Base-by-base conservation (phyloP, 257 asterid genomes). In the Solanum phureja region DNA sequence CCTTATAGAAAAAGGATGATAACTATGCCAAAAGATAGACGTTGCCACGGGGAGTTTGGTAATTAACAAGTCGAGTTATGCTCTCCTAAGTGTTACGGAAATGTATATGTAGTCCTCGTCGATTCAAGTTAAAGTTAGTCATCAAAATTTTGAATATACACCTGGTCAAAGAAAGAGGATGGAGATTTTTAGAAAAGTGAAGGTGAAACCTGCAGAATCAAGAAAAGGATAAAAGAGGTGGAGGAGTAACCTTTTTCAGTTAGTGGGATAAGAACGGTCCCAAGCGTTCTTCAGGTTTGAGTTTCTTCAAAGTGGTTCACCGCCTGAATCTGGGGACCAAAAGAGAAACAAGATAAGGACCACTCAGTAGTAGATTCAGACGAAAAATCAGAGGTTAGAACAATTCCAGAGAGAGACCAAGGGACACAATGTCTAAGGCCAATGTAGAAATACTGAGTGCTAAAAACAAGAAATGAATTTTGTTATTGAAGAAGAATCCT, bases 181-280 rank as follows among this genome's bases (percentile, higher is more conserved):
- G 40, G 60, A 83, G 19, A 27, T 68, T 23, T 12, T 88, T 24
- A 91, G 93, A 91, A 87, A 82, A 87, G 82, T 60, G 71, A 44
- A 86, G 87, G 87, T 84, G 83, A 90, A 82, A 89, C 83, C 84
- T 84, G 93, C 91, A 90, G 91, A 91, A 90, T 83, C 94, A 87
- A 87, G 92, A 89, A 92, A 90, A 74, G 82, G 90, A 75, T 88
- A 33, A 90, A 75, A 89, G 86, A 83, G 87, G 89, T 79, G 89
- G 86, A 87, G 88, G 86, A 85, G 91, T 87, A 87, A 91, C 98
- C 93, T 93, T 92, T 94, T 87, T 89, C 88, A 90, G 89, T 91
- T 90, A 86, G 90, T 82, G 98, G 90, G 95, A 89, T 40, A 91
- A 89, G 96, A 79, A 71, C 69, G 76, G 95, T 93, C 96, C 94